A percentile compares a stretch with the other conserved stretches of the same genome.
Conservation (phyloP, 257 asterid genomes). For the Solanum tacnaense region DNA sequence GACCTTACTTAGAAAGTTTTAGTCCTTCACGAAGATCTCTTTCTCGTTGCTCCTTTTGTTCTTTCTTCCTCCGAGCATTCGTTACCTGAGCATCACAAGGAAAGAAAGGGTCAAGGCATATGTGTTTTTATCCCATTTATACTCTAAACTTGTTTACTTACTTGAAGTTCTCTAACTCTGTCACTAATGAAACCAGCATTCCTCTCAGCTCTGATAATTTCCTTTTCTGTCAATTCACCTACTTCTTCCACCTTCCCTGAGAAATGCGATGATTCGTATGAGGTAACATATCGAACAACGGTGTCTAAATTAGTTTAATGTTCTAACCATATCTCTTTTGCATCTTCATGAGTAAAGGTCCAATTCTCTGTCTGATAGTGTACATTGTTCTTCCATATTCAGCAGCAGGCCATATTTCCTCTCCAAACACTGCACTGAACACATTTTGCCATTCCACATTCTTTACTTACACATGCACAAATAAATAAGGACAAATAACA, state of each 20-base stretch:
- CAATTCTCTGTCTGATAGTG: constrained; percentile 78
- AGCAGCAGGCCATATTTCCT: constrained; percentile 97
- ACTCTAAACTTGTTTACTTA: constrained; percentile 18
- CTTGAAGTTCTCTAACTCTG: constrained; percentile 83
- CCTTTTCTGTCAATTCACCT: constrained; percentile 83
- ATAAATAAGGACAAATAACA: background rate
- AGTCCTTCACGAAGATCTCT: constrained; percentile 77
- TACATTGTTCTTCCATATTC: constrained; percentile 98
- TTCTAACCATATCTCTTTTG: constrained; percentile 73
- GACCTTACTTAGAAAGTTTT: constrained; percentile 67
- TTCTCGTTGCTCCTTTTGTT: constrained; percentile 63
- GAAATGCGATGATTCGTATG: background rate
- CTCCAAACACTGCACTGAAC: constrained; percentile 97
- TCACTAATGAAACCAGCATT: constrained; percentile 66
- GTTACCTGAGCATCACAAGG: constrained; percentile 33
- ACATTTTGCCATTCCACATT: constrained; percentile 12
- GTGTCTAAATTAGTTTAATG: background rate
- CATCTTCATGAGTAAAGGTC: constrained; percentile 84
- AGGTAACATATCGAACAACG: background rate
- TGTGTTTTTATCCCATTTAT: background rate
- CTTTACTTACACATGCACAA: background rate
- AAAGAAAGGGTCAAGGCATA: background rate
- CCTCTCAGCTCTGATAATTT: constrained; percentile 75
- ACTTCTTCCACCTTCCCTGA: constrained; percentile 61
- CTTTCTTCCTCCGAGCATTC: constrained; percentile 52